These are phyloP conservation scores for Allomyces arbusculus DNA, from an alignment of 192 early-diverging fungal genomes.

Conservation along the genomic window DNA sequence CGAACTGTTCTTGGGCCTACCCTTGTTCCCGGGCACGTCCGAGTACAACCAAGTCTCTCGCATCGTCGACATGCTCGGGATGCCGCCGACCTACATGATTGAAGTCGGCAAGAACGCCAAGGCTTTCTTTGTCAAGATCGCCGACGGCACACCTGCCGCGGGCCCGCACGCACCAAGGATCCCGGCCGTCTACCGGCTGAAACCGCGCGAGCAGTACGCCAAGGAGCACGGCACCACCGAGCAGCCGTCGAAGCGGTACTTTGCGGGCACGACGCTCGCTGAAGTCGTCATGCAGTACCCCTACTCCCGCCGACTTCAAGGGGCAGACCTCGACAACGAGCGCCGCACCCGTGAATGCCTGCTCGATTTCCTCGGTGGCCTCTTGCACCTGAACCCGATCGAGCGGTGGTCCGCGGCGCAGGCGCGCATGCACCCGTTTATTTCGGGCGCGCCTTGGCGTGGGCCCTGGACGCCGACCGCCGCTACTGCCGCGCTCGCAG, in stretches of 20 bases:
- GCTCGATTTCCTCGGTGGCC: slow-evolving; percentile 76
- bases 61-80: slow-evolving; percentile 82
- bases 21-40: slow-evolving; percentile 83
- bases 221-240: slow-evolving; percentile 63
- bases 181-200: slow-evolving; percentile 31
- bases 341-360: slow-evolving; percentile 47
- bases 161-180: slow-evolving; percentile 7
- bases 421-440: slow-evolving; percentile 85
- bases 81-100: slow-evolving; percentile 78
- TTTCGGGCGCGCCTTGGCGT: slow-evolving; percentile 62
- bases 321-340: slow-evolving; percentile 20
- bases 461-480: slow-evolving; percentile 39
- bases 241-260: slow-evolving; percentile 84
- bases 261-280: slow-evolving; percentile 58
- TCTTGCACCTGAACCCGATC: slow-evolving; percentile 77
- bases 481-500: not conserved
- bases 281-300: slow-evolving; percentile 82
- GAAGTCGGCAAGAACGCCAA: slow-evolving; percentile 77
- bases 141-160: slow-evolving; percentile 18
- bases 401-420: slow-evolving; percentile 91
- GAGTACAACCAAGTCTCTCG: slow-evolving; percentile 90
- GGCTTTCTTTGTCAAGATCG: slow-evolving; percentile 55
- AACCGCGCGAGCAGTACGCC: slow-evolving; percentile 58
- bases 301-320: slow-evolving; percentile 32
- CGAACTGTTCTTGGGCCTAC: slow-evolving; percentile 85